These are phyloP conservation scores for Pythium volutum DNA, from an alignment of 352 stramenopile genomes.

Conservation along the genomic window DNA sequence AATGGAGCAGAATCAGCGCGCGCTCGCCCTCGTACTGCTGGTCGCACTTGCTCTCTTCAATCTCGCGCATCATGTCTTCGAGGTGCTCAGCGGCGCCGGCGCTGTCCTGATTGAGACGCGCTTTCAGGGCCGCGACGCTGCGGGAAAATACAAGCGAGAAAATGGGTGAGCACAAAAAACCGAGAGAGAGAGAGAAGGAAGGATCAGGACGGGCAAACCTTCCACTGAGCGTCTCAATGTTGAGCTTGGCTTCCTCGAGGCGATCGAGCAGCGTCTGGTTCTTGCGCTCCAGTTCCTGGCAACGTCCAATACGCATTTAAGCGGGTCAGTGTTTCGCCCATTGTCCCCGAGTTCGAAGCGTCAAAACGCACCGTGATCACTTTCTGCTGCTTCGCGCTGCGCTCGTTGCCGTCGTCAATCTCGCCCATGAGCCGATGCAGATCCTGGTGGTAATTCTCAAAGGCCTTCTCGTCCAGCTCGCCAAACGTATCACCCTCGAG, in stretches of 20 bases:
- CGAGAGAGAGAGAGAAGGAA: not conserved
- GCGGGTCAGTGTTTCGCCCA: not conserved
- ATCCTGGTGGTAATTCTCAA: conserved; percentile 70
- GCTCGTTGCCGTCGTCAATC: conserved; percentile 59
- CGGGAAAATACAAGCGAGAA: not conserved
- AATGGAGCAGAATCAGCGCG: conserved; percentile 44
- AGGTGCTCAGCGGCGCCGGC: conserved; percentile 59
- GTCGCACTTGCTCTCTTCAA: conserved; percentile 66
- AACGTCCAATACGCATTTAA: not conserved
- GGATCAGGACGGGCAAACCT: conserved; percentile 32
- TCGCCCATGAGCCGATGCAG: conserved; percentile 59
- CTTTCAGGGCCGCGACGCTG: conserved; percentile 73
- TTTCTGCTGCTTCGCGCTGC: conserved; percentile 65
- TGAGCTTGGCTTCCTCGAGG: conserved; percentile 66
- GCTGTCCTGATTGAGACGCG: conserved; percentile 67
- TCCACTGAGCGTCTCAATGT: conserved; percentile 60
- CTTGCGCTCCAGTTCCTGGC: conserved; percentile 66
- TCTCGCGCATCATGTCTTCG: conserved; percentile 59
- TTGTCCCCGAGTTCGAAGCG: not conserved
- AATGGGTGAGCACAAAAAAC: not conserved
- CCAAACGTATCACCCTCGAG: conserved; percentile 3
- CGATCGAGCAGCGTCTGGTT: conserved; percentile 54
- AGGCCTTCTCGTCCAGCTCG: conserved; percentile 61
- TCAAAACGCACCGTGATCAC: conserved; percentile 42
- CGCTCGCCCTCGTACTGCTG: conserved; percentile 60